Base-by-base conservation (phyloP, 2,329 filamentous ascomycete genomes). In the Aspergillus eucalypticola region DNA sequence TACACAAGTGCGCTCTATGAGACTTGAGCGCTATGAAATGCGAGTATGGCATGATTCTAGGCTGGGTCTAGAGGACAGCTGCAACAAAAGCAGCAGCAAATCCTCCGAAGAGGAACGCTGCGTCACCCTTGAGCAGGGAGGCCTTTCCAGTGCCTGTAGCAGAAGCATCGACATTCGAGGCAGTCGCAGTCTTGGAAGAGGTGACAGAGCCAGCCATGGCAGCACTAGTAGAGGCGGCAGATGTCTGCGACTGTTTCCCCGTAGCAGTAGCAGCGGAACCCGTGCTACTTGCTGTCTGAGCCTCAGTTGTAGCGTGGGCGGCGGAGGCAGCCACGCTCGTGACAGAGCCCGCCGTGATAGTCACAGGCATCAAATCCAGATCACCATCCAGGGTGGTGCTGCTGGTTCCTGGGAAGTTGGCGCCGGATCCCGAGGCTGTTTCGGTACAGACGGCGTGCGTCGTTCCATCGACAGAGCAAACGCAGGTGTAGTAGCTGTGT, bases 381-480 rank as follows among this genome's bases (percentile, higher is more conserved):
- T 66, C 58, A 5, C 54, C 48, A 8, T 39, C 55, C 7, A 61
- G 21, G 3, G 64, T 63, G 19, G 32, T 52, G 5, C 60, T 64
- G 25, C 52, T 55, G 3, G 61, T 65, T 5, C 63, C 62, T 0
- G 65, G 61, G 35, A 63, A 64, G n/a, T 61, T 64, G 15, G 63
- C 61, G 1, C 42, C 62, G 3, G 55, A n/a, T 1, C 67, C 66
- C 13, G 57, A 63, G 1, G 56, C 48, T 15, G 58, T 61, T 7
- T 54, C 60, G 3, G 62, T 66, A 32, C 69, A 71, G 5, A 50
- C 50, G 0, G 64, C 69, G 10, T 54, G 58, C 2, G 62, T 65
- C 1, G 62, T 65, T 1, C 64, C 64, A 7, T 60, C 60, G 21
- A 69, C 8, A 8, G 62, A 61, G 56, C 69, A 71, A 6, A 50